Evolutionary conservation across 208 protist species (phyloP).

Genomic region (Acanthamoeba sp.): DNA sequence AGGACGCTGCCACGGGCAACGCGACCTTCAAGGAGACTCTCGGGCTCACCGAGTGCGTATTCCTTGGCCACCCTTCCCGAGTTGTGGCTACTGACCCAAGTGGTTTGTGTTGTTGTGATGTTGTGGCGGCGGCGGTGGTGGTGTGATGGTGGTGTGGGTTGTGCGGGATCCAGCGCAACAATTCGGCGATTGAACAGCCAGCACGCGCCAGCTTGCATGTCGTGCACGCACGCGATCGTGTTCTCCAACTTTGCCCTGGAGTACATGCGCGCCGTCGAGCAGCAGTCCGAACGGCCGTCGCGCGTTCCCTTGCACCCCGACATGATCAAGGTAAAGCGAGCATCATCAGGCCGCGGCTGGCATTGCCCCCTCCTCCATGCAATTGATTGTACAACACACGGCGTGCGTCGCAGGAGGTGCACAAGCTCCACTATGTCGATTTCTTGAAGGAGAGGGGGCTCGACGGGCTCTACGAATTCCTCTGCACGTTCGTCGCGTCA

Average conservation of each 20-base stretch:
- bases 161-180: not conserved
- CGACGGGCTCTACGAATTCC: constrained; percentile 37
- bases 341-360: no score
- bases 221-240: constrained; percentile 23
- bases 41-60: not conserved
- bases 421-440: constrained; percentile 48
- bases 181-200: not conserved
- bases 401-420: not conserved
- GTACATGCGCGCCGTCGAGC: constrained; percentile 45
- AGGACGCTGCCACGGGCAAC: constrained; percentile 1
- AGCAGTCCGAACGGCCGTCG: not conserved
- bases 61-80: not conserved
- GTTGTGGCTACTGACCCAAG: no score
- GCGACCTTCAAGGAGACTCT: not conserved
- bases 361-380: not conserved
- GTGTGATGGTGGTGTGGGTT: no score
- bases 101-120: no score
- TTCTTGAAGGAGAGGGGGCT: constrained; percentile 34
- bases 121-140: no score
- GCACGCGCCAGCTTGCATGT: not conserved
- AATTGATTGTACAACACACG: not conserved
- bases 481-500: constrained; percentile 29
- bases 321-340: constrained; percentile 42
- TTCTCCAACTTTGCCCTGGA: constrained; percentile 45
- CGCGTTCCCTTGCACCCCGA: constrained; percentile 5